phyloP scores from a whole-genome alignment of 108 stramenopile genomes.

The Conticribra guillardii region DNA sequence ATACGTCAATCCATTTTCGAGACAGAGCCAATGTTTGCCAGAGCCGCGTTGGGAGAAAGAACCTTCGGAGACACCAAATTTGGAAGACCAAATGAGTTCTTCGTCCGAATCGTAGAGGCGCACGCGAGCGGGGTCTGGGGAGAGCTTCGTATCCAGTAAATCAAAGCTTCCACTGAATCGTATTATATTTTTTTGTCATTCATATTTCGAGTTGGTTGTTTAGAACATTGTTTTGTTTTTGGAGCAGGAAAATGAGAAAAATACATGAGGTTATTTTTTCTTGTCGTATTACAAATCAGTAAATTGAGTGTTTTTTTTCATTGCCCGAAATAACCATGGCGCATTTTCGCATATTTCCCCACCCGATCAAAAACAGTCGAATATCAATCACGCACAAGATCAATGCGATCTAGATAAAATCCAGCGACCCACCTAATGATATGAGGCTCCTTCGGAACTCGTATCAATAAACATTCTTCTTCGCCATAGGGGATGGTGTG shows the following conservation, averaged over 20 bases:
- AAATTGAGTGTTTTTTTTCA: too few species aligned
- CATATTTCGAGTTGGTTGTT: background rate
- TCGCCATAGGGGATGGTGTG: constrained; percentile 39
- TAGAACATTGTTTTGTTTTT: background rate
- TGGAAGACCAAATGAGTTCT: constrained; percentile 39
- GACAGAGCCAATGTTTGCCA: constrained; percentile 42
- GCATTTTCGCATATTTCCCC: too few species aligned
- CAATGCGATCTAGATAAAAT: background rate
- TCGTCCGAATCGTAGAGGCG: constrained; percentile 36
- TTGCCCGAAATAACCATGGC: too few species aligned
- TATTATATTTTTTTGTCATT: too few species aligned
- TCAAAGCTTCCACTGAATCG: constrained; percentile 44
- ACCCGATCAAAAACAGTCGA: background rate
- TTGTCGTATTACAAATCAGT: too few species aligned
- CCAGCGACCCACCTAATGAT: constrained; percentile 21
- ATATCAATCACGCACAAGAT: background rate
- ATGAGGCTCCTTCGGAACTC: constrained; percentile 34
- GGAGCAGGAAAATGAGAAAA: background rate
- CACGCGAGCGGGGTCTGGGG: constrained; percentile 43
- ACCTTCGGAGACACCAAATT: constrained; percentile 17
- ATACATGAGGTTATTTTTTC: too few species aligned
- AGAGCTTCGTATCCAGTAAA: constrained; percentile 32
- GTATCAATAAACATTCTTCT: constrained; percentile 47
- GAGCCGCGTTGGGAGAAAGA: constrained; percentile 24
- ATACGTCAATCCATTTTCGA: constrained; percentile 45